These are phyloP conservation scores for Tagetes erecta DNA, from an alignment of 129 eudicot genomes.

Conservation along the genomic window DNA sequence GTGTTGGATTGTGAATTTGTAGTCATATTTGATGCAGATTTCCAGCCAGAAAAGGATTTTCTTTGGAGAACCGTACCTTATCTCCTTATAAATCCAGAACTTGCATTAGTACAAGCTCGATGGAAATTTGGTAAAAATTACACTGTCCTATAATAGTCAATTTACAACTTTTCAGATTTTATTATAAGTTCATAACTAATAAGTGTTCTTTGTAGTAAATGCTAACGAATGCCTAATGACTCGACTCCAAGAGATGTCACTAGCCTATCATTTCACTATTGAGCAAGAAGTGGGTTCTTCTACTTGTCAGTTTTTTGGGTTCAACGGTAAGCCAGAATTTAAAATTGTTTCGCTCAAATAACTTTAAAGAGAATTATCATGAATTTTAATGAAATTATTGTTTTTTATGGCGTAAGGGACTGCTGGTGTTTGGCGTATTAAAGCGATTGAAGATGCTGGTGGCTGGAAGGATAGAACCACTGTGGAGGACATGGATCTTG, in stretches of 20 bases:
- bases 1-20: constrained; percentile 70
- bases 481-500: constrained; percentile 91
- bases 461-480: constrained; percentile 96
- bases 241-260: constrained; percentile 86
- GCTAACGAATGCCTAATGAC: constrained; percentile 87
- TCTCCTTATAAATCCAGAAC: constrained; percentile 65
- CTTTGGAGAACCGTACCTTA: constrained; percentile 71
- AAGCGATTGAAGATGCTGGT: constrained; percentile 78
- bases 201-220: constrained; percentile 44
- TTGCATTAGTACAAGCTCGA: constrained; percentile 88
- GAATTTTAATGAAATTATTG: background rate
- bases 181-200: constrained; percentile 8
- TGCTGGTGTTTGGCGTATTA: constrained; percentile 83
- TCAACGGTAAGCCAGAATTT: constrained; percentile 53
- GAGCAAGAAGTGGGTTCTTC: constrained; percentile 95
- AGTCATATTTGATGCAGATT: constrained; percentile 84
- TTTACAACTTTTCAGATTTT: background rate
- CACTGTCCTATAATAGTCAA: background rate
- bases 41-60: constrained; percentile 79
- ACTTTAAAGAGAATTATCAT: constrained; percentile 1
- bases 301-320: constrained; percentile 77
- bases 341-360: background rate
- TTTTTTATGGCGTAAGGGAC: constrained; percentile 50
- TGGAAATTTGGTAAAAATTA: constrained; percentile 76
- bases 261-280: constrained; percentile 75